Percentiles rank a stretch among this genome's conserved stretches.
phyloP scores from a whole-genome alignment of 345 rosid species.

The Excoecaria agallocha region DNA sequence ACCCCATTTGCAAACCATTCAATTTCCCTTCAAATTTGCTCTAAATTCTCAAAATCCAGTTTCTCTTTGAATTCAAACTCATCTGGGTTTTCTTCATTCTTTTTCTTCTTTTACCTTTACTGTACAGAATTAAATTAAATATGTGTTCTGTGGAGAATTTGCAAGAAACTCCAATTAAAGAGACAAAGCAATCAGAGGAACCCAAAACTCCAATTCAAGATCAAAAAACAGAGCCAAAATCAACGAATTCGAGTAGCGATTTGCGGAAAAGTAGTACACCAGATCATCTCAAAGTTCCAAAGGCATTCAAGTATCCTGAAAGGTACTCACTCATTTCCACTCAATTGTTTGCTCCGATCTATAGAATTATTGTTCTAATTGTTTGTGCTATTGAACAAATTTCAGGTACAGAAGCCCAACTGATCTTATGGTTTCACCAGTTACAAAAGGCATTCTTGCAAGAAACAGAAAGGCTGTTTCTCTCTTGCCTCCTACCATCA shows the following conservation, averaged over 20 bases:
- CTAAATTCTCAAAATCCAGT: background rate
- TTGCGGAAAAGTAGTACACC: constrained; percentile 51
- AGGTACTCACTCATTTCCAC: constrained; percentile 30
- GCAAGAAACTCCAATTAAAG: constrained; percentile 28
- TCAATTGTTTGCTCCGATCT: background rate
- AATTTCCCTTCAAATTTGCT: background rate
- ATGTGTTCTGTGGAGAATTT: constrained; percentile 37
- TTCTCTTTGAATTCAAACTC: background rate
- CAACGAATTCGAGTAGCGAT: constrained; percentile 37
- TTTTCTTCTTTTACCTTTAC: too few species aligned
- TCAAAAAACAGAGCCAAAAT: constrained; percentile 11
- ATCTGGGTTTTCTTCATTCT: background rate
- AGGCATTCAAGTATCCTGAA: constrained; percentile 73
- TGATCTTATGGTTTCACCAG: constrained; percentile 79
- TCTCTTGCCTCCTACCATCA: constrained; percentile 61
- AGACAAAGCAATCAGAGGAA: constrained; percentile 20
- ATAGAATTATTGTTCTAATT: background rate
- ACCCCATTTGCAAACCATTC: background rate
- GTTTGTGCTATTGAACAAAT: background rate
- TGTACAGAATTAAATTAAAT: too few species aligned
- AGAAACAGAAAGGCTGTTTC: constrained; percentile 56
- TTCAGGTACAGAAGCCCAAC: constrained; percentile 81
- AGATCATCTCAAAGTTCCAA: constrained; percentile 62
- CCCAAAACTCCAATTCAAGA: constrained; percentile 26
- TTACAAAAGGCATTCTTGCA: constrained; percentile 76